A percentile compares a stretch with the other conserved stretches of the same genome.
Evolutionary conservation across 495 filamentous ascomycete species (phyloP).

Genomic region (Cercophora sp.): DNA sequence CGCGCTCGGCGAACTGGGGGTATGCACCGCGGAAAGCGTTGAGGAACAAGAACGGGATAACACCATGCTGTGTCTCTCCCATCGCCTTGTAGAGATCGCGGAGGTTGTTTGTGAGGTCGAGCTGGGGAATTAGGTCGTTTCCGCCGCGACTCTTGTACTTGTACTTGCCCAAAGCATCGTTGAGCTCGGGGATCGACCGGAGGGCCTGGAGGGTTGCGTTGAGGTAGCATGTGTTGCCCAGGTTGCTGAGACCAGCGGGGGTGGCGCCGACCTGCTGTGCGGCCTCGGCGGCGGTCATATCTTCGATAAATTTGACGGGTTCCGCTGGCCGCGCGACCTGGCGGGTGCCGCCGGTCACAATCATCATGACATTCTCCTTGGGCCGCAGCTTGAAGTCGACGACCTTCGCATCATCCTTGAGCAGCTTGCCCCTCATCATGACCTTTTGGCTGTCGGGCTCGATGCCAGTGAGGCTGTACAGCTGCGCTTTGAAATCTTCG

Average conservation of each 20-base stretch:
- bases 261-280: slow-evolving; percentile 77
- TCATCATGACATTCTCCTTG: slow-evolving; percentile 90
- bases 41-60: slow-evolving; percentile 81
- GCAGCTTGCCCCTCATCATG: slow-evolving; percentile 83
- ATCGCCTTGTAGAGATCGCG: slow-evolving; percentile 90
- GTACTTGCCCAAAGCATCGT: slow-evolving; percentile 73
- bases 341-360: slow-evolving; percentile 70
- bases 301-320: slow-evolving; percentile 82
- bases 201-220: slow-evolving; percentile 93
- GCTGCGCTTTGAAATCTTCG: slow-evolving; percentile 91
- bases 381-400: slow-evolving; percentile 79
- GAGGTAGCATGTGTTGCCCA: slow-evolving; percentile 97
- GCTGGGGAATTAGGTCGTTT: slow-evolving; percentile 32
- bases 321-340: slow-evolving; percentile 73
- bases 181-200: slow-evolving; percentile 84
- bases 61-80: slow-evolving; percentile 84
- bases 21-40: slow-evolving; percentile 73
- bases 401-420: slow-evolving; percentile 91
- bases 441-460: slow-evolving; percentile 97
- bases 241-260: slow-evolving; percentile 84
- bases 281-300: slow-evolving; percentile 94
- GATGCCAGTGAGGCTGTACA: slow-evolving; percentile 91
- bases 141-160: slow-evolving; percentile 31
- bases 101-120: slow-evolving; percentile 76
- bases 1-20: slow-evolving; percentile 90